Conservation (phyloP, 1,284 basidiomycete genomes). For the Entoloma clypeatum region DNA sequence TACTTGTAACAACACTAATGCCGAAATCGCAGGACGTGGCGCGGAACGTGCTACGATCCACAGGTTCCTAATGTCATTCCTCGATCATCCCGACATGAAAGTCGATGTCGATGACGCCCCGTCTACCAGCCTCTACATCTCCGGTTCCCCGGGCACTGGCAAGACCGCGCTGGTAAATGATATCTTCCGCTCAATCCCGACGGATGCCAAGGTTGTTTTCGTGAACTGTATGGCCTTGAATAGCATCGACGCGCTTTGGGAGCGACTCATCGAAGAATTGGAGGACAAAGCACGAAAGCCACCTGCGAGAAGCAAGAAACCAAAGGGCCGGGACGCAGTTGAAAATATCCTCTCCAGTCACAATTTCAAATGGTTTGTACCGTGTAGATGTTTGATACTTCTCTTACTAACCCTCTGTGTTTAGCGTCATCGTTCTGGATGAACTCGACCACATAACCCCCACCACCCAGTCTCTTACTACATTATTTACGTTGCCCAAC, state of each 20-base stretch:
- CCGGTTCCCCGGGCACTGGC: conserved; percentile 76
- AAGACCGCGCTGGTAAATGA: conserved; percentile 78
- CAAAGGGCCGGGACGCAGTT: conserved; percentile 43
- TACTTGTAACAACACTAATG: conserved; percentile 50
- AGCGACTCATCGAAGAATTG: conserved; percentile 59
- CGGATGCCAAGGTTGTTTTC: conserved; percentile 46
- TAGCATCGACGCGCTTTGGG: conserved; percentile 65
- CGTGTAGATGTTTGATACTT: conserved; percentile 7
- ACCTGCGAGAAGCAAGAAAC: conserved; percentile 35
- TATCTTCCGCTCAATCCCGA: conserved; percentile 44
- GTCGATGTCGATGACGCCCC: conserved; percentile 25
- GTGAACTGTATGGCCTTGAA: conserved; percentile 78
- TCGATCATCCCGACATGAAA: conserved; percentile 31
- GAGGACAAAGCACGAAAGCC: conserved; percentile 31
- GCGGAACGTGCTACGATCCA: conserved; percentile 53
- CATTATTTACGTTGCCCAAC: conserved; percentile 62
- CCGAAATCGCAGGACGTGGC: conserved; percentile 60
- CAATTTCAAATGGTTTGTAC: conserved; percentile 55
- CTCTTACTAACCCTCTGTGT: conserved; percentile 17
- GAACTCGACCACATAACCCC: conserved; percentile 74
- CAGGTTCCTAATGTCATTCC: conserved; percentile 53
- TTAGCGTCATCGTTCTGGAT: conserved; percentile 70
- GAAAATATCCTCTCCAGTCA: conserved; percentile 38
- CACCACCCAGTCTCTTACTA: conserved; percentile 49
- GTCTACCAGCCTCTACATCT: conserved; percentile 62